Conservation (phyloP, 2,329 filamentous ascomycete genomes). For the Fusarium ambrosium region DNA sequence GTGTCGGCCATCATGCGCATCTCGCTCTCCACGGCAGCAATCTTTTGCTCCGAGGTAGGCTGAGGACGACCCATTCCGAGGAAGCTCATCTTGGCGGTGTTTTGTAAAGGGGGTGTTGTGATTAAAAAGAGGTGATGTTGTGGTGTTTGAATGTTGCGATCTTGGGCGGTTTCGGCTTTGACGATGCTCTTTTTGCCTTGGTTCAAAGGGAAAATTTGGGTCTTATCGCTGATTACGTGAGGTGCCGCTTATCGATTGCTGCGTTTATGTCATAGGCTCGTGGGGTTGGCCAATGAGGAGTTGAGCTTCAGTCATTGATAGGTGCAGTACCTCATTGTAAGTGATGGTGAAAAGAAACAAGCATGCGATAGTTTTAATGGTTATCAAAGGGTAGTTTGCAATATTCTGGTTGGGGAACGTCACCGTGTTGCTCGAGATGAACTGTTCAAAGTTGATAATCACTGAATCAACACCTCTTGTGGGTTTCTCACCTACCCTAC, state of each 20-base stretch:
- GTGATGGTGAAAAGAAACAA: background rate
- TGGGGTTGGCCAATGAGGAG: background rate
- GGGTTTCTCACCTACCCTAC: background rate
- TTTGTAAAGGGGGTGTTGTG: background rate
- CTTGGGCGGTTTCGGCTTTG: conserved; percentile 18
- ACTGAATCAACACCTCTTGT: background rate
- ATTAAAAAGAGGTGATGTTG: background rate
- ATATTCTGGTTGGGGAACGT: background rate
- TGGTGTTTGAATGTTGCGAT: conserved; percentile 19
- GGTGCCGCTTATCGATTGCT: background rate
- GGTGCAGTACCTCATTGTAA: background rate
- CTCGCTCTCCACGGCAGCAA: conserved; percentile 94
- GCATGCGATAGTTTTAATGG: no score
- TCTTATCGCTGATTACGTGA: conserved; percentile 47
- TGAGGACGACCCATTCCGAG: conserved; percentile 74
- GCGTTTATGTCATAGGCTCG: background rate
- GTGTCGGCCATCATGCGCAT: conserved; percentile 98
- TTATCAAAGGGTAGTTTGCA: background rate
- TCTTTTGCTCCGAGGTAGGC: conserved; percentile 96
- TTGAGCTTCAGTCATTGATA: background rate
- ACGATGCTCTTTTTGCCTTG: conserved; percentile 18
- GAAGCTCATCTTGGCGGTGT: conserved; percentile 57
- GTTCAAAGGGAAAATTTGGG: conserved; percentile 42
- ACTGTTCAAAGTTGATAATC: background rate
- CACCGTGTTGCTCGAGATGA: background rate